Percentiles rank a stretch among this genome's conserved stretches.
Evolutionary conservation across 1,139 yeast genomes (phyloP).

Genomic region (Candida mesenterica): DNA sequence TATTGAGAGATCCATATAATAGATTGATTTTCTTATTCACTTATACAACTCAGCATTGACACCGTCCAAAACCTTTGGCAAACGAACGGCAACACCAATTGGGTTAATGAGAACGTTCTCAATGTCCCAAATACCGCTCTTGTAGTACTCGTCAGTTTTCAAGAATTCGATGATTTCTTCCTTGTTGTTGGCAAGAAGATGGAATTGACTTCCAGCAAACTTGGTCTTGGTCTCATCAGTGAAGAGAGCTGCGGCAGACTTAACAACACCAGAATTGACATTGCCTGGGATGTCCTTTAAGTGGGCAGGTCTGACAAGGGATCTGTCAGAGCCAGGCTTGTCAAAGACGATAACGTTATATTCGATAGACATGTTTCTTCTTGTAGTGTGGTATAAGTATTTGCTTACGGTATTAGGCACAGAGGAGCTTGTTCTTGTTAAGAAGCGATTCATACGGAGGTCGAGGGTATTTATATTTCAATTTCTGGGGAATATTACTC

Average conservation of each 20-base stretch:
- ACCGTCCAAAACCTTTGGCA: conserved; percentile 14
- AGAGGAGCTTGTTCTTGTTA: too few species aligned
- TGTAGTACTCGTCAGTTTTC: conserved; percentile 61
- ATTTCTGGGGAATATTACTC: too few species aligned
- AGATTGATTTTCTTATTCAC: too few species aligned
- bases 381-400: not conserved
- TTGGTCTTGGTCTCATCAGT: conserved; percentile 48
- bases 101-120: conserved; percentile 63
- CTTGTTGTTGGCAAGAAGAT: conserved; percentile 58
- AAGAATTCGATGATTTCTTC: conserved; percentile 65
- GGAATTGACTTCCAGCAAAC: conserved; percentile 71
- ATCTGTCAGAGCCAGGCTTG: conserved; percentile 61
- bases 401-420: too few species aligned
- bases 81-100: conserved; percentile 21
- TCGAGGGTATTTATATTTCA: too few species aligned
- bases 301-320: conserved; percentile 56
- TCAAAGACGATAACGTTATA: conserved; percentile 74
- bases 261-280: conserved; percentile 54
- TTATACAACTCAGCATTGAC: conserved; percentile 12
- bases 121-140: conserved; percentile 75
- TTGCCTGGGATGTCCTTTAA: conserved; percentile 51
- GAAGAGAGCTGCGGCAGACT: conserved; percentile 65
- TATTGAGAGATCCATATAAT: too few species aligned
- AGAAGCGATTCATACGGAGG: too few species aligned
- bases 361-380: conserved; percentile 32